A percentile compares a stretch with the other conserved stretches of the same genome.
Conservation (phyloP, 176 grass and related monocot genomes). For the Oryza officinalis region DNA sequence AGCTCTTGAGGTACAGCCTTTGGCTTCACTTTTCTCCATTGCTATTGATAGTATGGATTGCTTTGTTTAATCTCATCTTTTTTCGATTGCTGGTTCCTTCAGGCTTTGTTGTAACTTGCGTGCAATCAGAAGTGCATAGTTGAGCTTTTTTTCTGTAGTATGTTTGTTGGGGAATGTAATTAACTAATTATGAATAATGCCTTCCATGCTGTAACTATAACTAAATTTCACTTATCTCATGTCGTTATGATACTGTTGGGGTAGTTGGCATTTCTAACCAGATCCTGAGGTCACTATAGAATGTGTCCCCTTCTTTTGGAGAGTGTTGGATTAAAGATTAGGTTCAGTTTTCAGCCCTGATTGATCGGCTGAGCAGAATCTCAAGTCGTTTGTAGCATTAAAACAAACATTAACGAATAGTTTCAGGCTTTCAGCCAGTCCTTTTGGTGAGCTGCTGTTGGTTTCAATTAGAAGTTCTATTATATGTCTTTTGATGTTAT, state of each 20-base stretch:
- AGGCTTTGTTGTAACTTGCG: not conserved
- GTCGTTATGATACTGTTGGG: not conserved
- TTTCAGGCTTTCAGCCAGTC: not conserved
- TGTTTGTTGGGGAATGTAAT: not conserved
- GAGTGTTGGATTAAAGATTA: not conserved
- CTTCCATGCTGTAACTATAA: not conserved
- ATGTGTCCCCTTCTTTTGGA: not conserved
- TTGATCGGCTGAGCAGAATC: not conserved
- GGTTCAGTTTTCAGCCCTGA: not conserved
- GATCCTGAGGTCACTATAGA: not conserved
- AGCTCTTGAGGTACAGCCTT: slow-evolving; percentile 64
- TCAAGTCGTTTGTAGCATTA: not conserved
- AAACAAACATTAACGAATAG: not conserved
- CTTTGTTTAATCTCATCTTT: not conserved
- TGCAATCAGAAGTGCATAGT: not conserved
- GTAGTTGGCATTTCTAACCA: not conserved
- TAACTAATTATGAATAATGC: not conserved
- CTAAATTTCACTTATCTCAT: not conserved
- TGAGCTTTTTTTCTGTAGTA: not conserved
- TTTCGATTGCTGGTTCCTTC: not conserved
- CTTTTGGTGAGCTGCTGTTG: not conserved
- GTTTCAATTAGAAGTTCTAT: not conserved
- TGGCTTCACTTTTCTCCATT: not conserved
- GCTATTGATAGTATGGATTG: not conserved
- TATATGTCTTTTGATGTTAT: not conserved